Evolutionary conservation across 2,329 filamentous ascomycete species (phyloP).

Genomic region (Botrytis cinerea): DNA sequence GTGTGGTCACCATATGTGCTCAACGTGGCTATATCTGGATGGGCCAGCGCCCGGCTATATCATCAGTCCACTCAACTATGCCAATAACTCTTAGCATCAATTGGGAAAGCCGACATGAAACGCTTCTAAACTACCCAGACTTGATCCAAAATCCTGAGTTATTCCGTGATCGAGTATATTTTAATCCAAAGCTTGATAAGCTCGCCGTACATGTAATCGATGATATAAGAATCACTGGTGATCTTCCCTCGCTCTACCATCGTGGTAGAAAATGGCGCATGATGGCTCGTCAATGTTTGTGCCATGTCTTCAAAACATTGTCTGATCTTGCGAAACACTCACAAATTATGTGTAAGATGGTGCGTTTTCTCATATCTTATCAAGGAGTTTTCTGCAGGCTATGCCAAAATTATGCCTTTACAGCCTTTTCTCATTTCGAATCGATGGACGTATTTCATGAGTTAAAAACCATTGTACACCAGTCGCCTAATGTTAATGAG

Average conservation of each 20-base stretch:
- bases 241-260: not conserved
- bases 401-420: not conserved
- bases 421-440: accelerated
- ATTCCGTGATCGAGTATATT: not conserved
- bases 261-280: not conserved
- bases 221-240: not conserved
- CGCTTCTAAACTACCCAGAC: not conserved
- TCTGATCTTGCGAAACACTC: not conserved
- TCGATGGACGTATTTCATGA: not conserved
- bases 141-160: not conserved
- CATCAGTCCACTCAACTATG: not conserved
- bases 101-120: not conserved
- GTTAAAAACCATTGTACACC: not conserved
- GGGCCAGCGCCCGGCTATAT: not conserved
- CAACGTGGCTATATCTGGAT: accelerated
- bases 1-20: not conserved
- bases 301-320: not conserved
- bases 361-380: not conserved
- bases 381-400: not conserved
- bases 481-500: not conserved
- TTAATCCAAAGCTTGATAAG: not conserved
- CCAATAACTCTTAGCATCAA: not conserved
- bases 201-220: not conserved
- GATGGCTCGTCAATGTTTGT: not conserved
- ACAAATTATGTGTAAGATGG: not conserved